Base-by-base conservation (phyloP, 2,329 filamentous ascomycete species). In the Harringtonia lauricola region DNA sequence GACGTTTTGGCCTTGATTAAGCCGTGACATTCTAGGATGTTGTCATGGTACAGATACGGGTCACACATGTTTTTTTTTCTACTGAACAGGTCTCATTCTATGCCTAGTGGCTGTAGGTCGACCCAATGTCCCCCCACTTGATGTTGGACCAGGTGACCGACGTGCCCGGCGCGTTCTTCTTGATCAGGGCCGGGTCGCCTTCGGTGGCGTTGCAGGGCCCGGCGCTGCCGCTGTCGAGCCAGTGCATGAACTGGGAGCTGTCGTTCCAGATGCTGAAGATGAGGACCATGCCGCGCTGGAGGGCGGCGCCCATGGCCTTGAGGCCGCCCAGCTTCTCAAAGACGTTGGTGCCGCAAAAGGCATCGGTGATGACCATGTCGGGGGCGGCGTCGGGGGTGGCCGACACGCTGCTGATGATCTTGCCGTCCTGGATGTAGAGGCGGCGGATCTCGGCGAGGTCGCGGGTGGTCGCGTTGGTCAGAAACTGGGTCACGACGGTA, bases 1-100 rank as follows among this genome's bases (percentile, higher is more conserved):
- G 57, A 74, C 48, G 33, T 22, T n/a, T 34, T 67, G 72, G 66
- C 72, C 70, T 71, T 67, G 64, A 69, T 75, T 76, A 78, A 79
- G 73, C 74, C 60, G 72, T 74, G 67, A 65, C 66, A 64, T 58
- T 63, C 60, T 62, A 78, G 73, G 57, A 54, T 54, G 61, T 63
- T 67, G 65, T 64, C 65, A 72, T 66, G 67, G 75, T 74, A 79
- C 75, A 79, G 75, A 79, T 79, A 79, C 75, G 72, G 73, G 74
- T 67, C 72, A 67, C 54, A 79, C 71, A 79, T 67, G 24, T 41
- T 24, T 31, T 21, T 22, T 36, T 36, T 18, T 10, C 18, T 22
- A 9, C 5, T 36, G 8, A 19, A 19, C 17, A 21, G 6, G 9
- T 44, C 4, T 21, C 18, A 19, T 19, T 21, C 10, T 42, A 6